Percentiles rank a stretch among this genome's conserved stretches.
These are phyloP conservation scores for Apiospora saccharicola DNA, from an alignment of 2,329 filamentous ascomycete species.

Conservation along the genomic window DNA sequence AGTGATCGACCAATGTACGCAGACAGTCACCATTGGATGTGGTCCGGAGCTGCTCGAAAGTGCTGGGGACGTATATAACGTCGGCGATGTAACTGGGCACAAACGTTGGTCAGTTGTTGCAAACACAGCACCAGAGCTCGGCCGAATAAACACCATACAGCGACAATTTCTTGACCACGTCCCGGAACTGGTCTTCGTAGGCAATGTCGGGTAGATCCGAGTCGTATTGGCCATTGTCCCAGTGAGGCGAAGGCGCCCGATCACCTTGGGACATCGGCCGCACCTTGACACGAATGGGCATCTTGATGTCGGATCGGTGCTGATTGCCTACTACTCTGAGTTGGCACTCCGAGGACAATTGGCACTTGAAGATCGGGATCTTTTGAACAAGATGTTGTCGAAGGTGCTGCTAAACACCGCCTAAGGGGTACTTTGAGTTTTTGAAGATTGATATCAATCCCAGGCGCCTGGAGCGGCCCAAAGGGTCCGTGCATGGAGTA, in stretches of 20 bases:
- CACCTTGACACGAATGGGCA: slow-evolving; percentile 53
- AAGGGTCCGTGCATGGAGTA: not conserved
- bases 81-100: slow-evolving; percentile 66
- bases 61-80: slow-evolving; percentile 69
- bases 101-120: slow-evolving; percentile 23
- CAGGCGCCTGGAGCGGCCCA: not conserved
- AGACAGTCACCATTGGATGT: slow-evolving; percentile 67
- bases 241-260: slow-evolving; percentile 47
- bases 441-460: not conserved
- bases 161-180: slow-evolving; percentile 72
- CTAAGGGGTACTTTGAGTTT: slow-evolving; percentile 13
- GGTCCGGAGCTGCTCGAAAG: slow-evolving; percentile 77
- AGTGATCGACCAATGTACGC: slow-evolving; percentile 67
- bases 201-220: slow-evolving; percentile 62
- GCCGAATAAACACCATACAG: slow-evolving; percentile 49
- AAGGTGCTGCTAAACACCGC: not conserved
- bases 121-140: not conserved
- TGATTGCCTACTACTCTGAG: not conserved
- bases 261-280: slow-evolving; percentile 40
- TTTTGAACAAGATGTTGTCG: not conserved
- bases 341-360: no score
- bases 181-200: slow-evolving; percentile 66
- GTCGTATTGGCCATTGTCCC: slow-evolving; percentile 32
- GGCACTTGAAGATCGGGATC: not conserved
- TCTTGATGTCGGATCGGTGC: slow-evolving; percentile 28